Percentiles rank a stretch among this genome's conserved stretches.
phyloP scores from a whole-genome alignment of 495 filamentous ascomycete species.

The Aspergillus nidulans region DNA sequence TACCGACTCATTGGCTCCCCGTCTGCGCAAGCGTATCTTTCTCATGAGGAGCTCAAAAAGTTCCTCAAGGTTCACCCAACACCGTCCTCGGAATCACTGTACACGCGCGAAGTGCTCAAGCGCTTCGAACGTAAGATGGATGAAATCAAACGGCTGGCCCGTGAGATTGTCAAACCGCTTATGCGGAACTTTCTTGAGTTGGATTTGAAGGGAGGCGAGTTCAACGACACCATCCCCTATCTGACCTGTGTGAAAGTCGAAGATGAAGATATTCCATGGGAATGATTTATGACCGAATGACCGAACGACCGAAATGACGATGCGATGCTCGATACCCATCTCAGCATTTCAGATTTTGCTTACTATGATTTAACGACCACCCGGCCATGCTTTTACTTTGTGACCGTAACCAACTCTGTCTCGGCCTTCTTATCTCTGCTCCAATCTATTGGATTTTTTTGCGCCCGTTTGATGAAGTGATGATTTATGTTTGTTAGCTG shows the following conservation, averaged over 20 bases:
- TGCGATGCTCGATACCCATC: conserved; percentile 10
- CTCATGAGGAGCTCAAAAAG: conserved; percentile 80
- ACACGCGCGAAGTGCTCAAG: conserved; percentile 70
- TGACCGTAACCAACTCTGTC: background rate
- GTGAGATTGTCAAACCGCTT: conserved; percentile 77
- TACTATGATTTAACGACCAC: conserved; percentile 3
- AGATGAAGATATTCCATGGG: conserved; percentile 77
- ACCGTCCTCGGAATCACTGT: conserved; percentile 51
- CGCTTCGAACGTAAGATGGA: conserved; percentile 82
- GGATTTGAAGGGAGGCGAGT: conserved; percentile 52
- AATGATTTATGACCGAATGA: conserved; percentile 28
- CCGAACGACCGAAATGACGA: conserved; percentile 10
- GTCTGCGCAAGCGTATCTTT: conserved; percentile 59
- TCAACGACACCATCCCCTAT: conserved; percentile 55
- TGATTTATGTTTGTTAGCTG: conserved; percentile 5
- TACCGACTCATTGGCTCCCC: conserved; percentile 65
- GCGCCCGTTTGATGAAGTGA: conserved; percentile 10
- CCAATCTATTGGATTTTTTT: background rate
- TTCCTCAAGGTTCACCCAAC: conserved; percentile 68
- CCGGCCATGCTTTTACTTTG: background rate
- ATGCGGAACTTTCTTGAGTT: conserved; percentile 80
- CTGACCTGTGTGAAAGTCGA: conserved; percentile 75
- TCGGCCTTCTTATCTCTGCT: conserved; percentile 1
- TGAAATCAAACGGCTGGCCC: conserved; percentile 76
- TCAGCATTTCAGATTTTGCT: conserved; percentile 2